Base-by-base conservation (phyloP, 2,329 filamentous ascomycete species). In the Trichoderma citrinoviride region DNA sequence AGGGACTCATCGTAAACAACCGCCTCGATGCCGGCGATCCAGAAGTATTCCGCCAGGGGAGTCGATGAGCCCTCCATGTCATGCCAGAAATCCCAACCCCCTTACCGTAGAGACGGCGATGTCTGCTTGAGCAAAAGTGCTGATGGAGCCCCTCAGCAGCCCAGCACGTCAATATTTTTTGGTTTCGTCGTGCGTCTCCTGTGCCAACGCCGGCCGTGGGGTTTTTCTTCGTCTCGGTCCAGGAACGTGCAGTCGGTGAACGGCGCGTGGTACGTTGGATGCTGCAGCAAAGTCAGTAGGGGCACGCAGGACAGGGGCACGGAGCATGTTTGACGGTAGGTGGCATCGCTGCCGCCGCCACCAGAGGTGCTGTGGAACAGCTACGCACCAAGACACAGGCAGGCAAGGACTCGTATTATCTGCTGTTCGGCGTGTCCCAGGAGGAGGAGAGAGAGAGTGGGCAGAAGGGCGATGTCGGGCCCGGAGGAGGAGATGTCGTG, bases 21-120 rank as follows among this genome's bases (percentile, higher is more conserved):
- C 67, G 85, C 85, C 76, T 90, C 87, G 77, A 90, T 82, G 72
- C 88, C 88, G 70, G 88, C 88, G 75, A 90, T 90, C 88, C 88
- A 90, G 77, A 90, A 90, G 79, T 90, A 90, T 76, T 90, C 88
- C 77, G 88, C 88, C 75, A 90, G 81, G 73, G 88, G 88, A 69
- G 82, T 83, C 68, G 86, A 87, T 66, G 85, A 82, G 78, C 77
- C 80, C 74, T 86, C 85, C 85, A 87, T 87, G 79, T 78, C 82
- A 79, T 78, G 75, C 77, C 77, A 78, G 41, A 72, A 70, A 70
- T 70, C 65, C 67, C 33, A 37, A 27, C 40, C 58, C 66, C 55
- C 68, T 60, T 70, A 71, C 69, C 71, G 67, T 72, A 66, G 61
- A 57, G 8, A 54, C 62, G 57, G 61, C 33, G 57, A 50, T 56